Conservation (phyloP, 2,329 filamentous ascomycete species). For the Fonsecaea nubica region DNA sequence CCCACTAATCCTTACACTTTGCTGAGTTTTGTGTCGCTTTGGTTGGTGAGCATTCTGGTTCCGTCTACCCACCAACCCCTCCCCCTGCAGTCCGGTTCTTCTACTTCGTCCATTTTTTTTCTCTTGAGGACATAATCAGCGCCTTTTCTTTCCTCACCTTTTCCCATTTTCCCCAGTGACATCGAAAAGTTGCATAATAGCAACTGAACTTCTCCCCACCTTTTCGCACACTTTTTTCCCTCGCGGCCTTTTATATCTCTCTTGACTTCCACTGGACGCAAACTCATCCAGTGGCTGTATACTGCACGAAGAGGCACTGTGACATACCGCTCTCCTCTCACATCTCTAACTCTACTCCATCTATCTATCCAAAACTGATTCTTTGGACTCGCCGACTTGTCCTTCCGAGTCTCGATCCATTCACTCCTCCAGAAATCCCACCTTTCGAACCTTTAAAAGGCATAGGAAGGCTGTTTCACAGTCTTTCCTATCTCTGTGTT, state of each 20-base stretch:
- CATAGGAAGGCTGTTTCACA: slow-evolving; percentile 38
- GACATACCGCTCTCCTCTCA: background rate
- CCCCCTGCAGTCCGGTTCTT: background rate
- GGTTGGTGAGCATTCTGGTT: background rate
- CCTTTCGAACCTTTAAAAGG: background rate
- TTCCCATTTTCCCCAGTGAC: slow-evolving; percentile 8
- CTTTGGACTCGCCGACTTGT: background rate
- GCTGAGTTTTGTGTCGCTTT: background rate
- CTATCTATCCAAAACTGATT: background rate
- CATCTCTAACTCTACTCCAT: background rate
- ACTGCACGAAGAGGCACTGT: slow-evolving; percentile 6
- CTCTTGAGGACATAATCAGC: background rate
- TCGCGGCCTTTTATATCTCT: background rate
- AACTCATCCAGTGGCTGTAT: background rate
- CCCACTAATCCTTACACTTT: background rate
- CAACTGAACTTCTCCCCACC: slow-evolving; percentile 7
- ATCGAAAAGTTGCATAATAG: slow-evolving; percentile 17
- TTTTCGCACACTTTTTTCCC: slow-evolving; percentile 5
- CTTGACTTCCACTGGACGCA: slow-evolving; percentile 4
- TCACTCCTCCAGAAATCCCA: background rate
- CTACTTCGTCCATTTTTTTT: too few relatives aligned
- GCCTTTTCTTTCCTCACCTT: slow-evolving; percentile 5
- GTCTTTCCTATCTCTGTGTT: slow-evolving; percentile 39
- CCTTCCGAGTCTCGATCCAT: background rate
- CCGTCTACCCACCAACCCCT: slow-evolving; percentile 3